Evolutionary conservation across 225 moss, liverwort and hornwort species (phyloP).

Genomic region (Antitrichia curtipendula): DNA sequence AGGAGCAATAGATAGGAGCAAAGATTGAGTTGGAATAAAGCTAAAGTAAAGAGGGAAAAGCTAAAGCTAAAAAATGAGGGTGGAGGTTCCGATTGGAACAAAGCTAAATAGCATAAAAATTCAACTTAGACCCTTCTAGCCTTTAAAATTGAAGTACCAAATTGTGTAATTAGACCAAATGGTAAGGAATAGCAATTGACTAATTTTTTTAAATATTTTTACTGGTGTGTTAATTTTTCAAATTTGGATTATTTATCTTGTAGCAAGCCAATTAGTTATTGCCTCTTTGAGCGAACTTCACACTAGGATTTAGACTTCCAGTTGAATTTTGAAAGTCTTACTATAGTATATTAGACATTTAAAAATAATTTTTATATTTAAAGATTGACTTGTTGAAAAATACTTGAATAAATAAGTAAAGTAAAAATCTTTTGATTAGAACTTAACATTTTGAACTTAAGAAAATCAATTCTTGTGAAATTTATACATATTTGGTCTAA

Average conservation of each 20-base stretch:
- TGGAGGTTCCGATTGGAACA: fast-evolving
- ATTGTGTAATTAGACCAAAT: background rate
- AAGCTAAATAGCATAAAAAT: background rate
- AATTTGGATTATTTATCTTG: background rate
- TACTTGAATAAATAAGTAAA: background rate
- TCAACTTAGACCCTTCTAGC: background rate
- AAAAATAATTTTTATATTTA: background rate
- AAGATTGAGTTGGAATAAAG: background rate
- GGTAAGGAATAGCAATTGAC: background rate
- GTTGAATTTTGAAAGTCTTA: background rate
- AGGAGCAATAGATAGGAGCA: fast-evolving
- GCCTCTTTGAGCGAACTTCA: background rate
- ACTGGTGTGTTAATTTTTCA: no score
- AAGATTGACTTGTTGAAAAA: background rate
- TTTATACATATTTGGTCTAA: background rate
- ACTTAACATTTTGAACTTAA: background rate
- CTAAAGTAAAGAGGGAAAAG: background rate
- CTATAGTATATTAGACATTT: background rate
- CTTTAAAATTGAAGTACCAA: background rate
- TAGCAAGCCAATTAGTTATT: background rate
- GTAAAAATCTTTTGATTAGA: background rate
- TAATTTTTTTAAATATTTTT: no score
- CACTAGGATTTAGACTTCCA: background rate
- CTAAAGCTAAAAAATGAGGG: background rate
- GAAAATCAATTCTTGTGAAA: background rate